A percentile compares a stretch with the other conserved stretches of the same genome.
These are phyloP conservation scores for Boehmeria nivea DNA, from an alignment of 306 rosid genomes.

Conservation along the genomic window DNA sequence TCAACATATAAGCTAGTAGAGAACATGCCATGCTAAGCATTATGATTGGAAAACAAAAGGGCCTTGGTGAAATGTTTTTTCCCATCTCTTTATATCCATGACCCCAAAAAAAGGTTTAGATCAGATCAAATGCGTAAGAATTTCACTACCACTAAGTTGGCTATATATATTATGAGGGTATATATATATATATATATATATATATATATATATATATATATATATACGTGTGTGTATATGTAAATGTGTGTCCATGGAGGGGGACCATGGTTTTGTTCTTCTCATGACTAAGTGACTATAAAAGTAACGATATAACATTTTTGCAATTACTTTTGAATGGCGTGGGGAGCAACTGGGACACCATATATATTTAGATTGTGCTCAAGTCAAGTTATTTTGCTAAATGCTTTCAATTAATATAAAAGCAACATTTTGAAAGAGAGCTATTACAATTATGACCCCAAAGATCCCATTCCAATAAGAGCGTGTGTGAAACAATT, in stretches of 20 bases:
- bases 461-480: no score
- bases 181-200: not conserved
- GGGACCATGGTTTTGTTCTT: constrained; percentile 19
- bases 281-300: not conserved
- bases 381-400: no score
- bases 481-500: no score
- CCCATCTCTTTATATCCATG: not conserved
- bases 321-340: constrained; percentile 18
- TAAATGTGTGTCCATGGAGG: constrained; percentile 1
- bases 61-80: not conserved
- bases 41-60: not conserved
- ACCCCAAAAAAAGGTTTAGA: not conserved
- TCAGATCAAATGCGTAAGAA: constrained; percentile 20
- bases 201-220: no score
- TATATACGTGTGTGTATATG: not conserved
- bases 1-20: no score
- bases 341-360: constrained; percentile 66
- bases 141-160: constrained; percentile 9
- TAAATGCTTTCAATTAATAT: no score
- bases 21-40: not conserved
- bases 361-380: constrained; percentile 1
- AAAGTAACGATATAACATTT: no score
- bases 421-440: no score
- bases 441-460: no score
- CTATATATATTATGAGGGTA: not conserved